Base-by-base conservation (phyloP, 805 yeast genomes). In the Ogataea dorogensis region DNA sequence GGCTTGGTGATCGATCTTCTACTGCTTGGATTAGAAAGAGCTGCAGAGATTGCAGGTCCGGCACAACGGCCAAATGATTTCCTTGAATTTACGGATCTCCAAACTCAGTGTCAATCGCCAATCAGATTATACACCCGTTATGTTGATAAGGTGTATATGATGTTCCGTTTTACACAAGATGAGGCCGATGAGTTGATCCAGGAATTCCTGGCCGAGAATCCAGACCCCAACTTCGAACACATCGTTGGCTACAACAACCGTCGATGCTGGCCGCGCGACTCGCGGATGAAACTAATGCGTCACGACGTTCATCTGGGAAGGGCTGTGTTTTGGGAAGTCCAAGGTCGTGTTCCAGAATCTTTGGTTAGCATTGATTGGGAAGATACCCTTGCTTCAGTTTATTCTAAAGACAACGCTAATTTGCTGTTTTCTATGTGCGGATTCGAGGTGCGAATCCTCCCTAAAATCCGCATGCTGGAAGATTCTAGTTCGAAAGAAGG, bases 201-300 rank as follows among this genome's bases (percentile, higher is more conserved):
- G 41, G 91, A 86, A 16, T 87, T 70, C 51, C 61, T 89, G 15
- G 70, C 84, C 0, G 95, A 86, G 49, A 84, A 86, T 51, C 96
- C 96, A 1, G 96, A 89, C 63, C 96, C 96, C 0, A 86, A 89
- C 54, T 86, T 85, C 59, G 95, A 85, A 51, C 84, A 81, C 49
- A 79, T 81, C 5, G 77, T 84, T 22, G 94, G 94, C 0, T 91
- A 88, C 59, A 85, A 84, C 52, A 91, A 87, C 49, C 83, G 84
- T 49, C 79, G 79, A 33, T 88, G 97, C 55, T 93, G 99, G 99
- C 96, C 98, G 3, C 67, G 85, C 28, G 98, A 93, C 56, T 67
- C 81, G 14, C 74, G 97, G 41, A 93, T 93, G 98, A 75, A 87
- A 47, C 63, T 93, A 32, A 80, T 89, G 79, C 71, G 96, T 28